Conservation (phyloP, 2,329 filamentous ascomycete genomes). For the Raffaelea ambrosiae region DNA sequence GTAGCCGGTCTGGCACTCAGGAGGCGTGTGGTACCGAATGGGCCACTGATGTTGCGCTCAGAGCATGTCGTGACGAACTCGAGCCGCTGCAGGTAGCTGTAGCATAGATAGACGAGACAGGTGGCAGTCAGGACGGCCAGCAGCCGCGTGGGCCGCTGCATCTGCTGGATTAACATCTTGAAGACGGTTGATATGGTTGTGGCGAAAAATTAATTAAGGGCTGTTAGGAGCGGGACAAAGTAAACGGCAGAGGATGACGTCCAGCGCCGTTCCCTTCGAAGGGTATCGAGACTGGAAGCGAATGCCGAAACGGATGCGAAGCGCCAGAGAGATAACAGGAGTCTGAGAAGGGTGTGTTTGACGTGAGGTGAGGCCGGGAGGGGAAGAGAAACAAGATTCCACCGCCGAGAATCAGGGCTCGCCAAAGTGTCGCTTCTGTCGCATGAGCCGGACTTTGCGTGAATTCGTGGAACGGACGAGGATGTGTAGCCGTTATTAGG, state of each 20-base stretch:
- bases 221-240: no score
- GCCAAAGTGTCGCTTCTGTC: no score
- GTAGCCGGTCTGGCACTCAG: conserved; percentile 4
- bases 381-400: neutral
- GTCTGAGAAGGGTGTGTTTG: no score
- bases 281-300: neutral
- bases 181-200: neutral
- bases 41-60: conserved; percentile 2
- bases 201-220: neutral
- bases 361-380: no score
- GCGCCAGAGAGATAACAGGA: neutral
- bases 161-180: conserved; percentile 12
- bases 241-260: neutral
- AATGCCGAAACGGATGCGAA: neutral
- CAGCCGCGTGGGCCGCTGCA: conserved; percentile 14
- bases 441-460: no score
- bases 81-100: conserved; percentile 10
- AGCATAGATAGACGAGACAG: conserved; percentile 11
- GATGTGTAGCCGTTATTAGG: no score
- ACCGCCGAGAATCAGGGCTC: neutral
- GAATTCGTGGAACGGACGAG: no score
- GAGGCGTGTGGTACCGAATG: conserved; percentile 7
- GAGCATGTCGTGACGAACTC: conserved; percentile 8
- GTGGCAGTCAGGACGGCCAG: conserved; percentile 8
- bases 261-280: neutral